Conservation (phyloP, 1,284 basidiomycete species). For the Ganoderma lingzhi region DNA sequence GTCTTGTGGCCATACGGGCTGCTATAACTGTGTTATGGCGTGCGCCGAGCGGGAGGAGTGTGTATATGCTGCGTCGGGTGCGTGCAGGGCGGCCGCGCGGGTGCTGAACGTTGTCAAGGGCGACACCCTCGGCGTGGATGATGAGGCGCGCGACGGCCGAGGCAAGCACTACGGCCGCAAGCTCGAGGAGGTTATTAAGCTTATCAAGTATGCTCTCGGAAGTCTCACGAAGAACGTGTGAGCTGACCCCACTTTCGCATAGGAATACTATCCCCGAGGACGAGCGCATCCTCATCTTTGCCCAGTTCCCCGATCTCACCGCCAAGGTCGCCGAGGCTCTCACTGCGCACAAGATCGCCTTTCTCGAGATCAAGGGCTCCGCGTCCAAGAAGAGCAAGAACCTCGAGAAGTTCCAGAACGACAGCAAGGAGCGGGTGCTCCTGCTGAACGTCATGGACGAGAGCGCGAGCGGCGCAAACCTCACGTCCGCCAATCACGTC, state of each 20-base stretch:
- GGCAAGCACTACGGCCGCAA: constrained; percentile 91
- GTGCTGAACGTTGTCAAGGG: constrained; percentile 85
- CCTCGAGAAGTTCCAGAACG: constrained; percentile 85
- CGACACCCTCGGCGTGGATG: constrained; percentile 85
- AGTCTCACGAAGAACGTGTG: neutral
- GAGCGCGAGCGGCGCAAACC: constrained; percentile 91
- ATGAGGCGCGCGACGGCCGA: constrained; percentile 71
- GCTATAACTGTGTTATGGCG: constrained; percentile 73
- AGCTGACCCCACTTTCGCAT: constrained; percentile 12
- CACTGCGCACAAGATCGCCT: constrained; percentile 73
- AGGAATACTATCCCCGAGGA: constrained; percentile 75
- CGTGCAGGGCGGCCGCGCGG: constrained; percentile 78
- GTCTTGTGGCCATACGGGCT: constrained; percentile 91
- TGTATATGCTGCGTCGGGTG: constrained; percentile 71
- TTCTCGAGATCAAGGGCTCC: constrained; percentile 84
- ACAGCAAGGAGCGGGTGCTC: constrained; percentile 80
- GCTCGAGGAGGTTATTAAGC: constrained; percentile 82
- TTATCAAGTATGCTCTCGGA: constrained; percentile 73
- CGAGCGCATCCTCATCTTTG: constrained; percentile 90
- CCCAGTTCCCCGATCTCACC: constrained; percentile 94
- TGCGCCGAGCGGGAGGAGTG: constrained; percentile 85
- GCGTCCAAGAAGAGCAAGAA: constrained; percentile 82
- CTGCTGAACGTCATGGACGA: constrained; percentile 94
- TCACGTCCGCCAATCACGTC: constrained; percentile 95
- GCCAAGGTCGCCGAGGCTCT: constrained; percentile 90